Base-by-base conservation (phyloP, 2,329 filamentous ascomycete genomes). In the Colletotrichum lini region DNA sequence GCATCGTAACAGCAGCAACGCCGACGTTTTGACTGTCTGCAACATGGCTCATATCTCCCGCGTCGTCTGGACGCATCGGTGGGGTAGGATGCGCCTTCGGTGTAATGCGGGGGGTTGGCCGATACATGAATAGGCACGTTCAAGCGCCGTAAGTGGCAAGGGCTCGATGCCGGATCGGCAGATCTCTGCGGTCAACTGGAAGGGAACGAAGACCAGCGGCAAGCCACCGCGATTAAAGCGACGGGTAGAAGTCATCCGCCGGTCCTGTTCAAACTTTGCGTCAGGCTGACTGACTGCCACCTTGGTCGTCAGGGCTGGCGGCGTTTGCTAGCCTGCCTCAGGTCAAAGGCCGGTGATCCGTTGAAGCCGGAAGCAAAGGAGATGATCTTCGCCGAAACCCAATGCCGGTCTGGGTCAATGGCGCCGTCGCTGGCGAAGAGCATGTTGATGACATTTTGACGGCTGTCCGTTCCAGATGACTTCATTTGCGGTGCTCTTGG, bases 231-330 rank as follows among this genome's bases (percentile, higher is more conserved):
- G 60, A 44, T 54, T 47, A 49, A 42, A 30, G 21, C 40, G 65
- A 59, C 68, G 68, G 65, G 58, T 64, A 68, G 65, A 71, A 67
- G 58, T 26, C 58, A 68, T 71, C 68, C 68, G 65, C 47, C 57
- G 67, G 23, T 47, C 42, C 64, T 58, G 57, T 49, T 44, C 65
- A 42, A 54, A 49, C 52, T 53, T 53, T 71, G 68, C 65, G 58
- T 45, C 58, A 44, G 38, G 40, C 45, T 68, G 42, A 38, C 26
- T 40, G 45, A 52, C 40, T 53, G 58, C 13, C n/a, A 38, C n/a
- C 47, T 49, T 23, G 47, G 45, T 68, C 53, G 45, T 53, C 56
- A 52, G 23, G 23, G 64, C 47, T 30, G 53, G 44, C 10, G 56
- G 56, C 38, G n/a, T 42, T 53, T 52, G 23, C n/a, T 59, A 45